Conservation (phyloP, 2,329 filamentous ascomycete genomes). For the Colletotrichum abscissum region DNA sequence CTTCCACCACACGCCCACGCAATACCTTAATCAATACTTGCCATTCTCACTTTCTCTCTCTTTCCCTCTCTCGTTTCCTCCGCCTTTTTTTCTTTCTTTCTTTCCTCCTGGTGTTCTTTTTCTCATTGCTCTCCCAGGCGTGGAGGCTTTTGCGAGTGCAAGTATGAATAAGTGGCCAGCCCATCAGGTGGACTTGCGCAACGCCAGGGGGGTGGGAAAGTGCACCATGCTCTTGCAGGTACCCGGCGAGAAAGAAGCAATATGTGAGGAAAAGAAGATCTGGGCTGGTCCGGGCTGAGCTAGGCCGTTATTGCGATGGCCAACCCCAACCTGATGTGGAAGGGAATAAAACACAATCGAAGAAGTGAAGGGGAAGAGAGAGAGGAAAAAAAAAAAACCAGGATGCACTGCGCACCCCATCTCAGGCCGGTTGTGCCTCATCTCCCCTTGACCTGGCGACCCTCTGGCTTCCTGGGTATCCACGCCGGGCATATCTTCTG, state of each 20-base stretch:
- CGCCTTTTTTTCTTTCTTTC: no score
- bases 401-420: neutral
- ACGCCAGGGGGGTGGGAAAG: constrained; percentile 8
- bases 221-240: neutral
- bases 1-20: no score
- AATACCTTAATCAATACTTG: no score
- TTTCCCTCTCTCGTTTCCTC: no score
- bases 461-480: neutral
- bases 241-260: constrained; percentile 10
- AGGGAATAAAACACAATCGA: neutral
- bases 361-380: neutral
- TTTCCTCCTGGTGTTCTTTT: neutral
- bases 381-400: neutral
- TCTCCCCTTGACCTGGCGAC: neutral
- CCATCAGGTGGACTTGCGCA: neutral
- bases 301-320: constrained; percentile 20
- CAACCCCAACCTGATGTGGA: constrained; percentile 9
- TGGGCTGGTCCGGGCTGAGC: constrained; percentile 21
- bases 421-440: neutral
- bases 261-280: neutral
- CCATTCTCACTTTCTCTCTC: no score
- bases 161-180: neutral
- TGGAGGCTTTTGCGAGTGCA: neutral
- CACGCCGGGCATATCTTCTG: neutral
- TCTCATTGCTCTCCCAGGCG: neutral